Conservation (phyloP, 352 stramenopile genomes). For the Aphanomyces cochlioides region DNA sequence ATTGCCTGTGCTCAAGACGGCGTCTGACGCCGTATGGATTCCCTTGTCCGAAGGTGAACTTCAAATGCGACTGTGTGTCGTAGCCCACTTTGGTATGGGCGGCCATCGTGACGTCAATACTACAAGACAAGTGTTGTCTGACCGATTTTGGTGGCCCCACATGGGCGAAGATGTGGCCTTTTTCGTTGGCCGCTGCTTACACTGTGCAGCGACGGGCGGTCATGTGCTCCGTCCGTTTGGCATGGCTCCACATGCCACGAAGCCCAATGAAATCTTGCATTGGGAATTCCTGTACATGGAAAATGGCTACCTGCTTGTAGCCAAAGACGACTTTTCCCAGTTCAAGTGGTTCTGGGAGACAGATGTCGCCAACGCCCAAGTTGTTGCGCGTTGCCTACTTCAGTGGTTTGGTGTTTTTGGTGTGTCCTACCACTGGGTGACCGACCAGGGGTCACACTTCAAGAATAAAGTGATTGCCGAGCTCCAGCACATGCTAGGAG, state of each 20-base stretch:
- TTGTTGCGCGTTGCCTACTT: not conserved
- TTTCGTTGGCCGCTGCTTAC: no score
- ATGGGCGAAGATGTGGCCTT: no score
- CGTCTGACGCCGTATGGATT: slow-evolving; percentile 1
- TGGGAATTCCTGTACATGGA: slow-evolving; percentile 35
- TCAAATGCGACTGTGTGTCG: slow-evolving; percentile 7
- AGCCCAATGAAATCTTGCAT: slow-evolving; percentile 33
- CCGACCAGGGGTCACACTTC: slow-evolving; percentile 33
- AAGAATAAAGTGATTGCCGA: slow-evolving; percentile 35
- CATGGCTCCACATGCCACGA: slow-evolving; percentile 2
- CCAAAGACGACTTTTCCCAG: slow-evolving; percentile 16
- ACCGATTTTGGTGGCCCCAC: not conserved
- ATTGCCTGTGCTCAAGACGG: not conserved
- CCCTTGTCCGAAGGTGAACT: slow-evolving; percentile 1
- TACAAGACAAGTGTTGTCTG: slow-evolving; percentile 1
- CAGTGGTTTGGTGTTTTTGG: not conserved
- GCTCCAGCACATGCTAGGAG: slow-evolving; percentile 27
- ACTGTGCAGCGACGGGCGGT: not conserved
- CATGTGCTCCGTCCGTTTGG: not conserved
- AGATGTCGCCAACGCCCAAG: not conserved
- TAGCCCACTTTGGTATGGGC: not conserved
- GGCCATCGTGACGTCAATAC: not conserved
- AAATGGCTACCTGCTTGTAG: slow-evolving; percentile 17
- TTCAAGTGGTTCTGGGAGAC: slow-evolving; percentile 12
- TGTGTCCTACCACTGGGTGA: not conserved